These are phyloP conservation scores for Pseudoturritis turrita DNA, from an alignment of 345 rosid genomes.

Conservation along the genomic window DNA sequence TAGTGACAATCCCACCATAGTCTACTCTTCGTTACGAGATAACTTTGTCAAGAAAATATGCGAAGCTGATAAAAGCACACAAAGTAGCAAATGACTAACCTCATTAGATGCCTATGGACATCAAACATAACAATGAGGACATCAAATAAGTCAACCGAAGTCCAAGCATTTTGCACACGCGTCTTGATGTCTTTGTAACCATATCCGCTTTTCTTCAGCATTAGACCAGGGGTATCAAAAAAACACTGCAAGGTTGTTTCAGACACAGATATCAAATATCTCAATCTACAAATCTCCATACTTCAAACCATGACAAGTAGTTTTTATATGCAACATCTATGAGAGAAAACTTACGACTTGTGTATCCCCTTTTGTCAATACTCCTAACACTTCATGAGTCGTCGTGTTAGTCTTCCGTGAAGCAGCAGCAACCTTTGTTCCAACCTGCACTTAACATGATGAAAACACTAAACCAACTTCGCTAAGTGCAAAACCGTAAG, in stretches of 20 bases:
- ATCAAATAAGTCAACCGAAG: constrained; percentile 70
- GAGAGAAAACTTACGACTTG: constrained; percentile 61
- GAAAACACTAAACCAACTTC: not conserved
- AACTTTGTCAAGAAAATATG: not conserved
- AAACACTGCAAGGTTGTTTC: constrained; percentile 52
- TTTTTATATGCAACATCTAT: not conserved
- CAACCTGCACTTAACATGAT: constrained; percentile 48
- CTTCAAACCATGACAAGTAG: not conserved
- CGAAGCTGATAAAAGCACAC: not conserved
- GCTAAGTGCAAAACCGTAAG: not conserved
- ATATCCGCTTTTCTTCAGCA: constrained; percentile 56
- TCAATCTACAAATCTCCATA: not conserved
- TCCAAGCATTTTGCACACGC: constrained; percentile 88
- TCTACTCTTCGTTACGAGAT: not conserved
- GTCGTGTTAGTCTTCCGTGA: constrained; percentile 97
- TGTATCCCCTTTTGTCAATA: constrained; percentile 71
- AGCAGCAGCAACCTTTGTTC: constrained; percentile 90
- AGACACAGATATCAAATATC: not conserved
- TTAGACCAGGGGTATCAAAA: constrained; percentile 92
- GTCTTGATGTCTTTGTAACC: constrained; percentile 71
- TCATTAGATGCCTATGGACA: constrained; percentile 79
- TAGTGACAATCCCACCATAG: not conserved
- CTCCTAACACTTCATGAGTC: constrained; percentile 89
- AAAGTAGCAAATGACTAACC: constrained; percentile 40
- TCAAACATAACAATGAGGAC: constrained; percentile 86